These are phyloP conservation scores for Podospora pseudocomata DNA, from an alignment of 495 filamentous ascomycete genomes.

Conservation along the genomic window DNA sequence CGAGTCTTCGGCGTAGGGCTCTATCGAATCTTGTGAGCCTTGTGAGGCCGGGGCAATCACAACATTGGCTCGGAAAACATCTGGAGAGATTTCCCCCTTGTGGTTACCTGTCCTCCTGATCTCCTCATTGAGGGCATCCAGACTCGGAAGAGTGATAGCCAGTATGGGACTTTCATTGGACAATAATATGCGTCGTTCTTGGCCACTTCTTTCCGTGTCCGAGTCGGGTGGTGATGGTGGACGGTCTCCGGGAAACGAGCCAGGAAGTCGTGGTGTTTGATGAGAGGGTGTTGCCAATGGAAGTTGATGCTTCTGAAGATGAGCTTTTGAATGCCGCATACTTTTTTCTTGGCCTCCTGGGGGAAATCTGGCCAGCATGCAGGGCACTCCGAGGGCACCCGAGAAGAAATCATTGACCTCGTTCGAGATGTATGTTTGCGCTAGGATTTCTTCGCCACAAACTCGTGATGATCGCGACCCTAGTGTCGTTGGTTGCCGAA, in stretches of 20 bases:
- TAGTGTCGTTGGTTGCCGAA: constrained; percentile 31
- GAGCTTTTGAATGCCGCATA: constrained; percentile 62
- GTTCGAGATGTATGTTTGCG: constrained; percentile 62
- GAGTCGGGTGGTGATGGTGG: constrained; percentile 49
- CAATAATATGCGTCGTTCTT: constrained; percentile 61
- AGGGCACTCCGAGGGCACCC: constrained; percentile 65
- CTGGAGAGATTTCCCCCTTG: constrained; percentile 57
- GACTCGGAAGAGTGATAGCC: constrained; percentile 72
- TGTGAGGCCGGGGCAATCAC: constrained; percentile 46
- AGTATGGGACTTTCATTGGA: constrained; percentile 94
- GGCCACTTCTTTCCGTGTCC: constrained; percentile 35
- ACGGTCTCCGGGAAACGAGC: constrained; percentile 44
- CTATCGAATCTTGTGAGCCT: neutral
- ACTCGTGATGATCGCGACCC: constrained; percentile 56
- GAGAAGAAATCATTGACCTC: constrained; percentile 72
- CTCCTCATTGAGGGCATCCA: constrained; percentile 68
- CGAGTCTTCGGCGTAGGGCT: constrained; percentile 52
- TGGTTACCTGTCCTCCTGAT: constrained; percentile 58
- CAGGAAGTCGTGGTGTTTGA: neutral
- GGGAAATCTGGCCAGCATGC: constrained; percentile 76
- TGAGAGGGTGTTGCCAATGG: neutral
- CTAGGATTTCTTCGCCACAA: constrained; percentile 70
- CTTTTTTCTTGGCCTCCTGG: constrained; percentile 52
- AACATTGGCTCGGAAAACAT: constrained; percentile 79
- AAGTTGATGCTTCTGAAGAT: constrained; percentile 53